phyloP scores from a whole-genome alignment of 1,284 basidiomycete genomes.

The Fistulina hepatica region DNA sequence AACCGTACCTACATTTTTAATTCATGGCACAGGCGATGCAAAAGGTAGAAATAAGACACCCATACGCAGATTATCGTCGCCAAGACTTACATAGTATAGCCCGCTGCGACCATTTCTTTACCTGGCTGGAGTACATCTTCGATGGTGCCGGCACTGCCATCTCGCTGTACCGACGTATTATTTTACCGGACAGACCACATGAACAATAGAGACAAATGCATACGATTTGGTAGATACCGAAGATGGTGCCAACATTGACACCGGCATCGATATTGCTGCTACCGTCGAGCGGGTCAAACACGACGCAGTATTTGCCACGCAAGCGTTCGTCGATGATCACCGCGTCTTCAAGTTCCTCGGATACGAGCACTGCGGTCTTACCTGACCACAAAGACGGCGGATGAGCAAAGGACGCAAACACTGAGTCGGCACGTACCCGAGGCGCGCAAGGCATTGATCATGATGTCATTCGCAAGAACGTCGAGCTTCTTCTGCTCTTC shows the following conservation, averaged over 20 bases:
- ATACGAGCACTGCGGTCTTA: conserved; percentile 94
- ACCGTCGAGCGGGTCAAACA: conserved; percentile 98
- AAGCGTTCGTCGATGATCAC: conserved; percentile 76
- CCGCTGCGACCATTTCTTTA: conserved; percentile 95
- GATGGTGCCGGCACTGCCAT: conserved; percentile 69
- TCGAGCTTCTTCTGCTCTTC: conserved; percentile 99
- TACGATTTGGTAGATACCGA: conserved; percentile 92
- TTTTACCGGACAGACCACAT: conserved; percentile 4
- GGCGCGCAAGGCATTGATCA: conserved; percentile 91
- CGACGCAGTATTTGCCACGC: conserved; percentile 88
- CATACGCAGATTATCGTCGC: conserved; percentile 5
- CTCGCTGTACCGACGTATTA: conserved; percentile 39
- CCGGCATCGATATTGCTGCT: conserved; percentile 99
- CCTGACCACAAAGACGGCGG: too few species aligned
- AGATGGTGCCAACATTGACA: conserved; percentile 99
- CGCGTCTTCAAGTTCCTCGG: conserved; percentile 91
- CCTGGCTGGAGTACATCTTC: conserved; percentile 91
- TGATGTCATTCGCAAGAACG: conserved; percentile 97
- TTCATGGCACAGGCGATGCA: too few species aligned
- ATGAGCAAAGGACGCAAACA: too few species aligned
- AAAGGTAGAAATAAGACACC: conserved; percentile 10
- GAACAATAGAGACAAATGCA: conserved; percentile 19
- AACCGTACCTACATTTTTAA: conserved; percentile 93
- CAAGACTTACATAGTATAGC: conserved; percentile 77
- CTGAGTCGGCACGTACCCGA: too few species aligned